These are phyloP conservation scores for Parmelia sp. DNA, from an alignment of 495 filamentous ascomycete species.

Conservation along the genomic window DNA sequence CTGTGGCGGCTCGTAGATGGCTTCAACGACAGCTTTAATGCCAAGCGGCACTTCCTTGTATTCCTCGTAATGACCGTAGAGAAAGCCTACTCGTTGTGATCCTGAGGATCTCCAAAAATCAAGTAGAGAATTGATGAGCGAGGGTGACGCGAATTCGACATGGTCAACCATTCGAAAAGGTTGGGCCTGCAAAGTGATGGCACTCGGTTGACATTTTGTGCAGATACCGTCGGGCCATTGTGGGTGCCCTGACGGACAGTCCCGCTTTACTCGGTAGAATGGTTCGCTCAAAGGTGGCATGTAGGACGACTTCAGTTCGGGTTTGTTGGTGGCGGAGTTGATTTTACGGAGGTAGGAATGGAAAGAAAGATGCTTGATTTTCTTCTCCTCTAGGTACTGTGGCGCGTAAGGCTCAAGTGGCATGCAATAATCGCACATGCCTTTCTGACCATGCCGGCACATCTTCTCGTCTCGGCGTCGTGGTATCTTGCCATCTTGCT, in stretches of 20 bases:
- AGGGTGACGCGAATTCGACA: constrained; percentile 83
- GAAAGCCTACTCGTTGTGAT: constrained; percentile 75
- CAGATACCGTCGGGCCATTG: constrained; percentile 97
- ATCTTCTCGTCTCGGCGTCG: constrained; percentile 70
- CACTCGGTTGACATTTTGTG: constrained; percentile 96
- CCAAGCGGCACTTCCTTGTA: constrained; percentile 90
- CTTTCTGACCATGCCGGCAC: constrained; percentile 91
- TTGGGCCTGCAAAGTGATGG: constrained; percentile 91
- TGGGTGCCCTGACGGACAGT: constrained; percentile 90
- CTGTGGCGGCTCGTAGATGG: constrained; percentile 95
- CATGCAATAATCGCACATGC: constrained; percentile 99
- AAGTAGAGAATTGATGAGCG: constrained; percentile 77
- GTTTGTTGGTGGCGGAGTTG: constrained; percentile 93
- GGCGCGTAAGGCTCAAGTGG: constrained; percentile 89
- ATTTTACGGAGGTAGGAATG: constrained; percentile 91
- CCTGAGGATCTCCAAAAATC: constrained; percentile 84
- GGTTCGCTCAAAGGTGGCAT: constrained; percentile 95
- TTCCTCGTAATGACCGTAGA: constrained; percentile 87
- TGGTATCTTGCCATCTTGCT: constrained; percentile 86
- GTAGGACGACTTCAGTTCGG: constrained; percentile 82
- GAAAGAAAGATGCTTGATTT: constrained; percentile 97
- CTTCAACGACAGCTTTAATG: constrained; percentile 93
- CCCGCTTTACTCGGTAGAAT: constrained; percentile 77
- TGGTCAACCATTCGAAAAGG: constrained; percentile 98
- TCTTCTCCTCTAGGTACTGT: constrained; percentile 82